Evolutionary conservation across 1,139 yeast species (phyloP).

Genomic region (Pichia sp.): DNA sequence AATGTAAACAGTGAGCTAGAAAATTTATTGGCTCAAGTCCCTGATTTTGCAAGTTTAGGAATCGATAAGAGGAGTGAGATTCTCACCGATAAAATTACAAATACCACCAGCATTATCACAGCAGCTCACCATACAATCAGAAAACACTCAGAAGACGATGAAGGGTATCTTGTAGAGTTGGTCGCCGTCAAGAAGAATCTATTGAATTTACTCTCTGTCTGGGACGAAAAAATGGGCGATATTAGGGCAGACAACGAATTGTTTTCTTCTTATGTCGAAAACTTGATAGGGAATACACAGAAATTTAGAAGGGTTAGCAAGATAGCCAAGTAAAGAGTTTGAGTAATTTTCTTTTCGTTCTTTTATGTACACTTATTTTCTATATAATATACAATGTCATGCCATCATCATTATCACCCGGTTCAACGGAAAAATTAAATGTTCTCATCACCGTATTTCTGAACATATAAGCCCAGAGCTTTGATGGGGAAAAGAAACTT

Average conservation of each 20-base stretch:
- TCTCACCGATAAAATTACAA: slow-evolving; percentile 9
- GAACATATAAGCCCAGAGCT: slow-evolving; percentile 74
- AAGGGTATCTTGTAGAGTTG: slow-evolving; percentile 17
- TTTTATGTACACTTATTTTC: background rate
- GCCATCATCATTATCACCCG: background rate
- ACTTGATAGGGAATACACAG: slow-evolving; percentile 33
- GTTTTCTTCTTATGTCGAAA: slow-evolving; percentile 32
- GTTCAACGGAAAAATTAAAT: background rate
- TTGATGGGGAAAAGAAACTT: slow-evolving; percentile 86
- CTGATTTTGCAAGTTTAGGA: slow-evolving; percentile 18
- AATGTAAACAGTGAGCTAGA: slow-evolving; percentile 12
- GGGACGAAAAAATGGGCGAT: slow-evolving; percentile 24
- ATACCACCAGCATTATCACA: slow-evolving; percentile 20
- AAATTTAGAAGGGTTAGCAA: slow-evolving; percentile 25
- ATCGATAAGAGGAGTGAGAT: slow-evolving; percentile 11
- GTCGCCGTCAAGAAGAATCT: slow-evolving; percentile 20
- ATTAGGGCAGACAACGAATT: slow-evolving; percentile 27
- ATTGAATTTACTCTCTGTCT: slow-evolving; percentile 21
- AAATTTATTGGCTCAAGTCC: slow-evolving; percentile 14
- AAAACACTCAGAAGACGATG: slow-evolving; percentile 6
- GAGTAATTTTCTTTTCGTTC: background rate
- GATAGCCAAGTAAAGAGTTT: background rate
- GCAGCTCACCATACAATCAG: slow-evolving; percentile 19
- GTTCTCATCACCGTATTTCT: slow-evolving; percentile 23
- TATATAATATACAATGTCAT: background rate